These are phyloP conservation scores for Phoma sp. DNA, from an alignment of 2,329 filamentous ascomycete genomes.

Conservation along the genomic window DNA sequence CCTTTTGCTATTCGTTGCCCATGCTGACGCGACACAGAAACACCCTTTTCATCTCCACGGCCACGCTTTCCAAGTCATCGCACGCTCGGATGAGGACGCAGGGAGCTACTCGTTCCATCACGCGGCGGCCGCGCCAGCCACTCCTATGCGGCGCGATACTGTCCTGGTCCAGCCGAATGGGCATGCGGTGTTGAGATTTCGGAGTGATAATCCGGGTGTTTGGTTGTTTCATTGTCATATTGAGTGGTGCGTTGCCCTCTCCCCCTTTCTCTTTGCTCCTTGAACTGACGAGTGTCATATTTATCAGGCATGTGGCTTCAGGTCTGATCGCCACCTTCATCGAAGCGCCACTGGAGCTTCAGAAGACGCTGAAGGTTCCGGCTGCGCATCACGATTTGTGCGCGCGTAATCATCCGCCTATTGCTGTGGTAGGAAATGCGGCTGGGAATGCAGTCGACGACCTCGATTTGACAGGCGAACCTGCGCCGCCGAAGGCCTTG, in stretches of 20 bases:
- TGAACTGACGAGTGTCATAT: background rate
- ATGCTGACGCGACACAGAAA: constrained; percentile 3
- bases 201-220: constrained; percentile 56
- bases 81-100: constrained; percentile 39
- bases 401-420: background rate
- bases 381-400: background rate
- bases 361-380: background rate
- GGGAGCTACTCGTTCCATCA: constrained; percentile 54
- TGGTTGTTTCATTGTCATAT: constrained; percentile 44
- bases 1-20: constrained; percentile 53
- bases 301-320: constrained; percentile 7
- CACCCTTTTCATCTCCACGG: constrained; percentile 75
- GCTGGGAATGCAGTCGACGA: constrained; percentile 1
- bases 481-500: background rate
- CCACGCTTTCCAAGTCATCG: constrained; percentile 46
- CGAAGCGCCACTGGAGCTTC: constrained; percentile 1
- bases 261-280: background rate
- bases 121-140: constrained; percentile 27
- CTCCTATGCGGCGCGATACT: constrained; percentile 59
- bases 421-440: background rate
- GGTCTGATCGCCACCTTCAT: constrained; percentile 11
- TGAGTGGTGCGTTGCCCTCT: constrained; percentile 33
- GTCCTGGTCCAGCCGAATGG: constrained; percentile 61
- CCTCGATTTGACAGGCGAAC: constrained; percentile 1
- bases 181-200: constrained; percentile 62